Base-by-base conservation (phyloP, 495 filamentous ascomycete species). In the Penicillium samsonianum region DNA sequence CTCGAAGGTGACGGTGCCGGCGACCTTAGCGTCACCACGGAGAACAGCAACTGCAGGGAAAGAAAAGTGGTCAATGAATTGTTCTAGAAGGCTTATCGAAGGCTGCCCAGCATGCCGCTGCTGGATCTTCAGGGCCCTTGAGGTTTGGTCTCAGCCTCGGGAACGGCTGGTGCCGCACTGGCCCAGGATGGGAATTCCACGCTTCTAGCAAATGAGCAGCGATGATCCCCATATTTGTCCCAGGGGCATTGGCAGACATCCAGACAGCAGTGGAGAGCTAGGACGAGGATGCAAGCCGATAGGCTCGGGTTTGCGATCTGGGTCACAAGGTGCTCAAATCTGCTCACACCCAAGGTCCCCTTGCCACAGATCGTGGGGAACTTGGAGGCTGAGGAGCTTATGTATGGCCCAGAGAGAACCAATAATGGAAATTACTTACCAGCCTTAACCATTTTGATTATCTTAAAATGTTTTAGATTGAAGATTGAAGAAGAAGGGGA, bases 1-100 rank as follows among this genome's bases (percentile, higher is more conserved):
- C 80, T 95, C 90, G 76, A 98, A 96, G 81, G 86, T 91, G 70
- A 98, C 88, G 72, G 89, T 93, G 69, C 94, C 94, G 62, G 82
- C 74, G 78, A 98, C 81, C 79, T 88, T 93, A 72, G 92, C 90
- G 83, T 97, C 95, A 81, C 94, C 94, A 77, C 94, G 93, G 80
- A 98, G 77, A 73, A 95, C 89, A 78, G 90, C 90, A 76, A 98
- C 94, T 98, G 54, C 2, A 33, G 1, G 45, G 26, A 31, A 20
- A 23, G 12, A 31, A 38, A 35, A 25, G 23, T 11, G 53, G 43
- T 55, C 20, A 55, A 28, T 47, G n/a, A 33, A 47, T 53, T 59
- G 20, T 61, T 62, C 53, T 35, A 57, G 59, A 57, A 59, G n/a
- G 31, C 31, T 43, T 53, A 35, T 60, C 33, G 46, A 45, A 51